These are phyloP conservation scores for Cunninghamia lanceolata DNA, from an alignment of 75 land plant genomes.

Conservation along the genomic window DNA sequence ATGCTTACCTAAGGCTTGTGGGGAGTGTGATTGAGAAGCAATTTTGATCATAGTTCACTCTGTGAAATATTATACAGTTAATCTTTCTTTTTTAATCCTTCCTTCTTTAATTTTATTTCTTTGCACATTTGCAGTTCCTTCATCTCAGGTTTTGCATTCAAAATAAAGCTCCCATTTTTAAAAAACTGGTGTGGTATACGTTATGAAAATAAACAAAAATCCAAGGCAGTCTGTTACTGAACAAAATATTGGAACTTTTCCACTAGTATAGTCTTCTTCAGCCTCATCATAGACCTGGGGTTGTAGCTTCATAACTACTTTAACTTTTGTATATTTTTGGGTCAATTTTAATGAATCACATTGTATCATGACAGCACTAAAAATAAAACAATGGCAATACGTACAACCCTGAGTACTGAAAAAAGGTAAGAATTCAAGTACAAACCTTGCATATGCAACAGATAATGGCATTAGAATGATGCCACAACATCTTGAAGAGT, in stretches of 20 bases:
- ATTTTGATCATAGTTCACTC: not conserved
- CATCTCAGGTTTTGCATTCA: not conserved
- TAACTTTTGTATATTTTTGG: not conserved
- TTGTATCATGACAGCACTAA: not conserved
- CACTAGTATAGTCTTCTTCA: not conserved
- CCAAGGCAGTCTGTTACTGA: not conserved
- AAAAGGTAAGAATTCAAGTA: not conserved
- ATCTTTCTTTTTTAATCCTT: not conserved
- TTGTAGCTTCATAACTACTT: not conserved
- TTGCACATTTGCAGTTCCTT: not conserved
- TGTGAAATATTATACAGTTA: not conserved
- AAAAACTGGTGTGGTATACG: not conserved
- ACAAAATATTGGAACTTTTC: not conserved
- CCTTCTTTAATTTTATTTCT: not conserved
- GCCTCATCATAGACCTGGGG: not conserved
- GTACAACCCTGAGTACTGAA: not conserved
- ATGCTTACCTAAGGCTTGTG: no score
- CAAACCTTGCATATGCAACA: conserved; percentile 53
- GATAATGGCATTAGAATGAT: conserved; percentile 46
- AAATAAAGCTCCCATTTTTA: not conserved
- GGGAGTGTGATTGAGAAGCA: not conserved
- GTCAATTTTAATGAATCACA: not conserved
- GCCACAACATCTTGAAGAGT: conserved; percentile 42
- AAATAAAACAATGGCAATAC: not conserved
- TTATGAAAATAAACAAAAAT: not conserved